Conservation (phyloP, 1,284 basidiomycete genomes). For the Boletellus deceptivus region DNA sequence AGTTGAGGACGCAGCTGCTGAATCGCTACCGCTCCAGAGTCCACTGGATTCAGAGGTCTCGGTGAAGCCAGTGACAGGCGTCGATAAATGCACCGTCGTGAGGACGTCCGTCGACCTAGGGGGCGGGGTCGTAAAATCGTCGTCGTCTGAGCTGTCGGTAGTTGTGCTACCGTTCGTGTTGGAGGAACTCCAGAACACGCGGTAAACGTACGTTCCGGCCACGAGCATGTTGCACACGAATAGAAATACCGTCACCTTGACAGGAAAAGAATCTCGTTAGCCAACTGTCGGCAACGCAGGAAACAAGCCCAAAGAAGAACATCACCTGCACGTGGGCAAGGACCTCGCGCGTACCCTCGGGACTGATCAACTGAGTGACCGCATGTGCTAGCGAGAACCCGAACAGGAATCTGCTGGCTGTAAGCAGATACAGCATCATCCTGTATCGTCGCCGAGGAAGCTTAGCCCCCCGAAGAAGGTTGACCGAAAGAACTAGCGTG, state of each 20-base stretch:
- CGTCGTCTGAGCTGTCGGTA: not conserved
- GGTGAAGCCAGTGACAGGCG: too few relatives aligned
- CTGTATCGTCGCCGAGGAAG: conserved; percentile 11
- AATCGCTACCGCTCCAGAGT: too few relatives aligned
- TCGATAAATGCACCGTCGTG: not conserved
- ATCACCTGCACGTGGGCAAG: conserved; percentile 9
- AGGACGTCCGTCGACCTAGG: not conserved
- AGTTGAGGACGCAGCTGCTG: too few relatives aligned
- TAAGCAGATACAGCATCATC: conserved; percentile 19
- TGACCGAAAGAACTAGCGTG: conserved; percentile 5
- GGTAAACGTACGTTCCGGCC: conserved; percentile 15
- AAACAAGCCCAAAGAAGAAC: not conserved
- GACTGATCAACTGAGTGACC: not conserved
- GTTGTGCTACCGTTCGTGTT: too few relatives aligned
- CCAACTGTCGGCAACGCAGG: too few relatives aligned
- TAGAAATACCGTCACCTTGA: conserved; percentile 8
- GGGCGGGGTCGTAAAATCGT: conserved; percentile 5
- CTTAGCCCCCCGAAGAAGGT: conserved; percentile 12
- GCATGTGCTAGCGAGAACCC: conserved; percentile 1
- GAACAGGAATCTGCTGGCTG: conserved; percentile 7
- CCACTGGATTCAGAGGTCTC: too few relatives aligned
- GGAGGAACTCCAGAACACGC: not conserved
- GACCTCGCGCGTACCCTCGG: not conserved
- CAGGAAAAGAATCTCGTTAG: too few relatives aligned
- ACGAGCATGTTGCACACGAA: conserved; percentile 20